Evolutionary conservation across 2,329 filamentous ascomycete species (phyloP).

Genomic region (Microcyclosporella mali): DNA sequence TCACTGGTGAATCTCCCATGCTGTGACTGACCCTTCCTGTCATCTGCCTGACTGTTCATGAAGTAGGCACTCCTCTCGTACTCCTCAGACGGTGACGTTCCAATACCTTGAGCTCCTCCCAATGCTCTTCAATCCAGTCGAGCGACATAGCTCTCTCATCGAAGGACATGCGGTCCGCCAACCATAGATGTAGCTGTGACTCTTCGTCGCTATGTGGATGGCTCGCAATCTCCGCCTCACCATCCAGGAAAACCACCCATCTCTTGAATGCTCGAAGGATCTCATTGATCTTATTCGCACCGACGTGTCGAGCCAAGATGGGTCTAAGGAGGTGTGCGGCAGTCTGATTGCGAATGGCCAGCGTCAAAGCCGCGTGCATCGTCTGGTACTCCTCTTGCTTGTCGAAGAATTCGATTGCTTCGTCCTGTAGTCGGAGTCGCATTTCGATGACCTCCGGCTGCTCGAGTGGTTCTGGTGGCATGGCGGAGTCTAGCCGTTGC

Average conservation of each 20-base stretch:
- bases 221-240: constrained; percentile 9
- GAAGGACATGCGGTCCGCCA: constrained; percentile 9
- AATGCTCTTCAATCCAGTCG: constrained; percentile 21
- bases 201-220: constrained; percentile 18
- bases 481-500: no score
- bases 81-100: constrained; percentile 15
- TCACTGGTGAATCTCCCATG: no score
- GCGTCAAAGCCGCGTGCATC: constrained; percentile 14
- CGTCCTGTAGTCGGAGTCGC: constrained; percentile 45
- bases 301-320: constrained; percentile 14
- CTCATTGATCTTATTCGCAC: constrained; percentile 20
- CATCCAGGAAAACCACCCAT: constrained; percentile 14
- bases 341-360: constrained; percentile 17
- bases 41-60: no score
- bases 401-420: constrained; percentile 44
- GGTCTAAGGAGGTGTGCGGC: constrained; percentile 21
- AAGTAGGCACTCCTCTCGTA: neutral
- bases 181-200: constrained; percentile 13
- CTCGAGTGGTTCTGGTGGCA: no score
- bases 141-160: constrained; percentile 11
- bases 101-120: constrained; percentile 22
- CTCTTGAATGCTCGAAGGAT: constrained; percentile 26
- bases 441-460: neutral
- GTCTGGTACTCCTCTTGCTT: constrained; percentile 17
- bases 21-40: neutral